Base-by-base conservation (phyloP, 345 rosid genomes). In the Odontarrhena argentea region DNA sequence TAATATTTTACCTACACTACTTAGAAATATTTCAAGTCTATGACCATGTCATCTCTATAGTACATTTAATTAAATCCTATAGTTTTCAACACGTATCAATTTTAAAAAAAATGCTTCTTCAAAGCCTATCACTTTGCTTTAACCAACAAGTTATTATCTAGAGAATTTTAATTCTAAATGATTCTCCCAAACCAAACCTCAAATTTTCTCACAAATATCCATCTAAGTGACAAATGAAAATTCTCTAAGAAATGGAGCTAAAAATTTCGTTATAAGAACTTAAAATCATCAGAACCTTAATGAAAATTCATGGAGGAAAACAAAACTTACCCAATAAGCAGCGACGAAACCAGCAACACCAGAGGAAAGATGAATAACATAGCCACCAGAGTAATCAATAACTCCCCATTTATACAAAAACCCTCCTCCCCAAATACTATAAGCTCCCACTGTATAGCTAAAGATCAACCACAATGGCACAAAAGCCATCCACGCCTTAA, bases 401-500 rank as follows among this genome's bases (percentile, higher is more conserved):
- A 80, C 96, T 10, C 96, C 96, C 96, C 96, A 88, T 0, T 81
- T 86, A 64, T 81, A 86, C 8, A 88, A 76, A 67, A 88, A 88
- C 0, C 96, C 96, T 4, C 96, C 96, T 1, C 96, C 92, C 96
- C 92, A 88, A 0, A 88, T 54, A 69, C 87, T 86, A 52, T 77
- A 86, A n/a, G 96, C 96, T 9, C 89, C 96, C 1, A 88, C 89
- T 11, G 92, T 88, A 28, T 88, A 88, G n/a, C 86, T 84, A 44
- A 84, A 86, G 2, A 83, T 74, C 37, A 88, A 64, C 96, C 96
- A 88, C 4, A 88, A 75, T 12, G 92, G 96, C 51, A 88, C 96
- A 66, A 88, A 88, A 6, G 96, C 92, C 96, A 88, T 88, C 96
- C 92, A 88, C 2, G 92, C 96, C 51, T 70, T 84, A 0, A 88